Percentiles rank a stretch among this genome's conserved stretches.
These are phyloP conservation scores for Dujonia santamariae DNA, from an alignment of 1,139 yeast genomes.

Conservation along the genomic window DNA sequence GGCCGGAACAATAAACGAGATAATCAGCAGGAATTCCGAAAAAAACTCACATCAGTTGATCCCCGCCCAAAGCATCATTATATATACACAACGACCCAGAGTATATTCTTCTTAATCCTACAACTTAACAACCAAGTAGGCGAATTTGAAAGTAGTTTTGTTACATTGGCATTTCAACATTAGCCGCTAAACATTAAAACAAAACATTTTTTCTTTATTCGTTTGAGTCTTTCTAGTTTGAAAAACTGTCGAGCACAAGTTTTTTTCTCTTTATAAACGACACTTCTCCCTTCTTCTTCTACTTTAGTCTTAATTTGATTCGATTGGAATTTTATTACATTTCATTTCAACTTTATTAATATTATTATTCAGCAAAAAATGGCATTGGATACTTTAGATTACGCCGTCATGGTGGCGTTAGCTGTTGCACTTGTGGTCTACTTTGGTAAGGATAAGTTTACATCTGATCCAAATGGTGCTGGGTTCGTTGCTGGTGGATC, in stretches of 20 bases:
- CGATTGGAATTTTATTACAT: not conserved
- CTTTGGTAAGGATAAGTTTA: conserved; percentile 57
- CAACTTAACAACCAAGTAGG: too few relatives aligned
- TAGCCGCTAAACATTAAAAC: too few relatives aligned
- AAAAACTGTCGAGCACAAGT: not conserved
- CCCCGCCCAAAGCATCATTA: too few relatives aligned
- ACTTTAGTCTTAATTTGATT: not conserved
- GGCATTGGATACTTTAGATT: conserved; percentile 68
- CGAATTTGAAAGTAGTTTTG: too few relatives aligned
- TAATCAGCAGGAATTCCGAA: too few relatives aligned
- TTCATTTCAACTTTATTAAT: not conserved
- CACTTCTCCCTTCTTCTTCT: not conserved
- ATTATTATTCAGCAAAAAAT: conserved; percentile 13
- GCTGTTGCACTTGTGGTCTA: conserved; percentile 63
- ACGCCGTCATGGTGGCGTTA: conserved; percentile 63
- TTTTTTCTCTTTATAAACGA: not conserved
- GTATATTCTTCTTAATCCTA: too few relatives aligned
- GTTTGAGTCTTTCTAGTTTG: too few relatives aligned
- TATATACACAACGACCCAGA: too few relatives aligned
- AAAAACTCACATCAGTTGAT: too few relatives aligned
- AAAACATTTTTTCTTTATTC: too few relatives aligned
- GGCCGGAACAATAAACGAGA: too few relatives aligned
- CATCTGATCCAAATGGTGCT: conserved; percentile 31
- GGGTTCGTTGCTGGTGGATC: conserved; percentile 37
- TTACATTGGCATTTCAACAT: too few relatives aligned